Conservation (phyloP, 2,329 filamentous ascomycete species). For the Ramichloridium luteum region DNA sequence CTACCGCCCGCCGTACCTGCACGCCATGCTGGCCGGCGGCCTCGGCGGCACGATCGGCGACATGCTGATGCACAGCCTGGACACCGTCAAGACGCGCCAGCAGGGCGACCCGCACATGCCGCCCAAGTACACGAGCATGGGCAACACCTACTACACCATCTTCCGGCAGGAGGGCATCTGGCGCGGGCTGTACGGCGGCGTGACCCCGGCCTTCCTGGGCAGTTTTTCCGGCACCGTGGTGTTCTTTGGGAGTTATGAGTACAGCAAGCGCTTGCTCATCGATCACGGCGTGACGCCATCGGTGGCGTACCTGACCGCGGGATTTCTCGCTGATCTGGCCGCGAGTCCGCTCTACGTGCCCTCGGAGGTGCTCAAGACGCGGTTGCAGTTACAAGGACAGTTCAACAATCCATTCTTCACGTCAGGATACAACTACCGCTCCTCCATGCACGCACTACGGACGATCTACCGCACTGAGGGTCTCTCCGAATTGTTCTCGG, state of each 20-base stretch:
- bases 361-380: constrained; percentile 95
- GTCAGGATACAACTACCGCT: constrained; percentile 92
- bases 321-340: constrained; percentile 84
- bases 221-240: constrained; percentile 89
- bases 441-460: constrained; percentile 68
- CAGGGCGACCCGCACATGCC: constrained; percentile 91
- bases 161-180: constrained; percentile 80
- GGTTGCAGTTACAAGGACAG: constrained; percentile 84
- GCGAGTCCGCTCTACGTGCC: constrained; percentile 92
- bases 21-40: constrained; percentile 84
- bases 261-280: constrained; percentile 78
- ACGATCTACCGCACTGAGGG: constrained; percentile 80
- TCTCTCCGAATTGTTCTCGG: constrained; percentile 75
- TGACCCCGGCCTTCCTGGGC: constrained; percentile 76
- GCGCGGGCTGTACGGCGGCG: constrained; percentile 84
- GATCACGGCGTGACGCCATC: constrained; percentile 72
- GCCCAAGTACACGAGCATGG: constrained; percentile 82
- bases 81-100: constrained; percentile 96
- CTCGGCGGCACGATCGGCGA: constrained; percentile 87
- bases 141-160: constrained; percentile 84
- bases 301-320: constrained; percentile 73
- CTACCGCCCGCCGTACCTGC: constrained; percentile 36
- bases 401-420: constrained; percentile 90
- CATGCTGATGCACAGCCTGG: constrained; percentile 96
- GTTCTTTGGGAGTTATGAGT: constrained; percentile 96